Evolutionary conservation across 306 rosid species (phyloP).

Genomic region (Astragalus glycyphyllos): DNA sequence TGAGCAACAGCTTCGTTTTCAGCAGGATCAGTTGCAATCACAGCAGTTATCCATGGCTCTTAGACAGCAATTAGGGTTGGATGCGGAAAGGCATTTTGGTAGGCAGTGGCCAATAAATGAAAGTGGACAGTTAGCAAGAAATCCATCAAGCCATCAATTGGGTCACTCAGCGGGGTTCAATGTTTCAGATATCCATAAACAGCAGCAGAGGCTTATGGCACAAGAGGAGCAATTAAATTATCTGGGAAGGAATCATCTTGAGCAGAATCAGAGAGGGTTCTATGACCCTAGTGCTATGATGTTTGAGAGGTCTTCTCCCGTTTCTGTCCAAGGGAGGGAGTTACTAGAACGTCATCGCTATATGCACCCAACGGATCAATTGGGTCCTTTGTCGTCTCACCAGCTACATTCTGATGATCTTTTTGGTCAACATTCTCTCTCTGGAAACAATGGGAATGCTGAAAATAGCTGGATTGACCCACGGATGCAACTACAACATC

Average conservation of each 20-base stretch:
- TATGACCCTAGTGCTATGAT: constrained; percentile 57
- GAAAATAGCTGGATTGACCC: constrained; percentile 57
- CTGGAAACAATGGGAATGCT: constrained; percentile 56
- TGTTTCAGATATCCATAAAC: constrained; percentile 62
- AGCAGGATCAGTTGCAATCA: constrained; percentile 63
- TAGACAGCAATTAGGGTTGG: constrained; percentile 65
- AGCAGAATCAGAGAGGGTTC: constrained; percentile 59
- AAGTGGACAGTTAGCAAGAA: constrained; percentile 58
- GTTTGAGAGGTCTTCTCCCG: constrained; percentile 65
- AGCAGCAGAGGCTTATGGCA: constrained; percentile 59
- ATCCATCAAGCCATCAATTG: constrained; percentile 57
- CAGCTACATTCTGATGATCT: constrained; percentile 52
- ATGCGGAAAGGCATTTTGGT: constrained; percentile 64
- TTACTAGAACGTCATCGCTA: constrained; percentile 50
- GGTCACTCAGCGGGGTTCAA: constrained; percentile 55
- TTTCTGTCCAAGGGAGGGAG: constrained; percentile 58
- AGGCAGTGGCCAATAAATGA: constrained; percentile 59
- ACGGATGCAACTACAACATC: constrained; percentile 50
- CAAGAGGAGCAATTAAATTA: constrained; percentile 66
- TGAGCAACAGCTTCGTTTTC: constrained; percentile 61
- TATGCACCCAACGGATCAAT: constrained; percentile 49
- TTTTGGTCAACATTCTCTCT: constrained; percentile 51
- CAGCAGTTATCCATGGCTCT: constrained; percentile 66
- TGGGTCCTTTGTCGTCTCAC: constrained; percentile 54
- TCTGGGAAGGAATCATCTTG: constrained; percentile 59